Evolutionary conservation across 2,329 filamentous ascomycete species (phyloP).

Genomic region (Talaromyces funiculosus): DNA sequence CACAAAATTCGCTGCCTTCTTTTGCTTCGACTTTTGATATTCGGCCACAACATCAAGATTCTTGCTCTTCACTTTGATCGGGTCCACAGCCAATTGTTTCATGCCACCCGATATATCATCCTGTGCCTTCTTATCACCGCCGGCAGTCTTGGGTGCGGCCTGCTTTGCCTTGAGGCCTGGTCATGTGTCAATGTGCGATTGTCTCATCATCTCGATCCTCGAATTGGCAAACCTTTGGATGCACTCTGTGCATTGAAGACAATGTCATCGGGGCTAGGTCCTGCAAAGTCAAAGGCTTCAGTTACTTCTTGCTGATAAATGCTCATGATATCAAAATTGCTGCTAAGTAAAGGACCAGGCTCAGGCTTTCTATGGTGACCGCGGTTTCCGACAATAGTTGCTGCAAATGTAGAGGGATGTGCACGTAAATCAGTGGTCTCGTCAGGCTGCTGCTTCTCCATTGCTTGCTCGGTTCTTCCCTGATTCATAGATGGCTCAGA

Average conservation of each 20-base stretch:
- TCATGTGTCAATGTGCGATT: conserved; percentile 37
- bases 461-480: conserved; percentile 9
- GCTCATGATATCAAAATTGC: conserved; percentile 30
- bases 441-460: conserved; percentile 15
- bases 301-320: conserved; percentile 37
- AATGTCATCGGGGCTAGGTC: conserved; percentile 86
- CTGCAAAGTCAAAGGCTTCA: conserved; percentile 60
- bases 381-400: conserved; percentile 34
- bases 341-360: conserved; percentile 30
- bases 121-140: conserved; percentile 39
- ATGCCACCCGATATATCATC: conserved; percentile 45
- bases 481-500: conserved; percentile 4
- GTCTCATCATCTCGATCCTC: conserved; percentile 31
- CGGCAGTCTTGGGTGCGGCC: conserved; percentile 33
- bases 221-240: conserved; percentile 66
- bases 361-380: conserved; percentile 22
- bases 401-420: conserved; percentile 48
- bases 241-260: conserved; percentile 73
- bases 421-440: conserved; percentile 34
- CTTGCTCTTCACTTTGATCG: conserved; percentile 58
- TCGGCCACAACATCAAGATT: conserved; percentile 80
- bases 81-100: conserved; percentile 44
- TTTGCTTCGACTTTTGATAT: conserved; percentile 67
- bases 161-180: conserved; percentile 43
- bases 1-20: conserved; percentile 82